Evolutionary conservation across 306 rosid genomes (phyloP).

Genomic region (Cicer cuneatum): DNA sequence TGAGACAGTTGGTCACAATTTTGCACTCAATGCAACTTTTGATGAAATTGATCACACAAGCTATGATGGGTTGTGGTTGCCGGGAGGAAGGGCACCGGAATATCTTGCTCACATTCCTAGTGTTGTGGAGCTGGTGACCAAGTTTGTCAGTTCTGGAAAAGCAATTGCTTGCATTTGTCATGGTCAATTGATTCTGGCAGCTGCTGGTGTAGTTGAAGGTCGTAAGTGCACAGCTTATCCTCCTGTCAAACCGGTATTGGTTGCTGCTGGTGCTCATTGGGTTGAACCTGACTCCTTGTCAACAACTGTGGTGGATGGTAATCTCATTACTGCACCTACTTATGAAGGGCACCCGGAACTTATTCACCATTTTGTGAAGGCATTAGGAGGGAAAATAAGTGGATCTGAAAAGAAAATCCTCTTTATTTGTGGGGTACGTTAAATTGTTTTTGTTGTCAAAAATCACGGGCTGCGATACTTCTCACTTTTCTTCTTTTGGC

Average conservation of each 20-base stretch:
- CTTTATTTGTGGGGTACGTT: conserved; percentile 89
- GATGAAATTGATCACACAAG: conserved; percentile 63
- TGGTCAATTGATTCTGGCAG: conserved; percentile 84
- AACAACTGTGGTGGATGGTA: conserved; percentile 71
- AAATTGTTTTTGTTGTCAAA: neutral
- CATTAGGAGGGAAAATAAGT: conserved; percentile 76
- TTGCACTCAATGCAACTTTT: conserved; percentile 77
- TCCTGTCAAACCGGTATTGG: conserved; percentile 59
- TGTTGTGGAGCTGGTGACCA: conserved; percentile 60
- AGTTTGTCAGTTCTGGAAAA: conserved; percentile 61
- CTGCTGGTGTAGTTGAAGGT: conserved; percentile 70
- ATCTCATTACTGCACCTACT: conserved; percentile 63
- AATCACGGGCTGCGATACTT: neutral
- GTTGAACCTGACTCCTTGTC: conserved; percentile 69
- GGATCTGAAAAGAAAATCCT: conserved; percentile 71
- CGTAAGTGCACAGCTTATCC: conserved; percentile 74
- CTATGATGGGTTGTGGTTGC: conserved; percentile 84
- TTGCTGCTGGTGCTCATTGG: conserved; percentile 87
- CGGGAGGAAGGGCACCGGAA: conserved; percentile 96
- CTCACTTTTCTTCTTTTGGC: conserved; percentile 26
- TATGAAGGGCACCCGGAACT: conserved; percentile 68
- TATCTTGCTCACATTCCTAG: conserved; percentile 67
- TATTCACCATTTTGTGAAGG: conserved; percentile 66
- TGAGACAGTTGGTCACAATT: conserved; percentile 85
- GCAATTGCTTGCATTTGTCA: conserved; percentile 80